Evolutionary conservation across 1,139 yeast genomes (phyloP).

Genomic region (Lodderomyces pseudojiufengensis): DNA sequence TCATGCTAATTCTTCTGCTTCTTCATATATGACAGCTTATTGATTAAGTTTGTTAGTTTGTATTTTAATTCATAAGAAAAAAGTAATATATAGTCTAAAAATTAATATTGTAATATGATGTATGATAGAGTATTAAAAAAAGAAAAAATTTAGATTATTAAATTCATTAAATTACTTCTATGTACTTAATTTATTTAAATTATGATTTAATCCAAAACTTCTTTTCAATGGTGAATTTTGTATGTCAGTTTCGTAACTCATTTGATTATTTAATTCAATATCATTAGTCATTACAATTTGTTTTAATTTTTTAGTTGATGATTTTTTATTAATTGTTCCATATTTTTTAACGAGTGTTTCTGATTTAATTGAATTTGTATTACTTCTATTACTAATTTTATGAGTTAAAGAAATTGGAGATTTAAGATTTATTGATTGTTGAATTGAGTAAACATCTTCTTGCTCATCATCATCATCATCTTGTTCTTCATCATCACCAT

Average conservation of each 20-base stretch:
- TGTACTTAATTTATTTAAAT: constrained; percentile 5
- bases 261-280: not conserved
- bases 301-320: not conserved
- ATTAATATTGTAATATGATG: too few species aligned
- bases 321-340: constrained; percentile 9
- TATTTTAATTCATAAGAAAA: not conserved
- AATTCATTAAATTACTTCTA: too few species aligned
- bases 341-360: constrained; percentile 6
- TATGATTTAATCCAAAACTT: constrained; percentile 9
- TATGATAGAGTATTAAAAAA: too few species aligned
- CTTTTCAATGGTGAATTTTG: constrained; percentile 7
- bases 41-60: not conserved
- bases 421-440: not conserved
- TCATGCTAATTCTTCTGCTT: constrained; percentile 7
- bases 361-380: not conserved
- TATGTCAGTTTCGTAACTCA: not conserved
- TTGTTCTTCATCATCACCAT: constrained; percentile 4
- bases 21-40: constrained; percentile 12
- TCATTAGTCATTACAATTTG: not conserved
- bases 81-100: too few species aligned
- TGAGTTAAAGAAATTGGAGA: not conserved
- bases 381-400: not conserved
- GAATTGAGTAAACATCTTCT: not conserved
- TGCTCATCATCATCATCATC: constrained; percentile 3
- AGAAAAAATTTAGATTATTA: too few species aligned